Conservation (phyloP, 2,329 filamentous ascomycete genomes). For the Coccinonectria pachysandricola region DNA sequence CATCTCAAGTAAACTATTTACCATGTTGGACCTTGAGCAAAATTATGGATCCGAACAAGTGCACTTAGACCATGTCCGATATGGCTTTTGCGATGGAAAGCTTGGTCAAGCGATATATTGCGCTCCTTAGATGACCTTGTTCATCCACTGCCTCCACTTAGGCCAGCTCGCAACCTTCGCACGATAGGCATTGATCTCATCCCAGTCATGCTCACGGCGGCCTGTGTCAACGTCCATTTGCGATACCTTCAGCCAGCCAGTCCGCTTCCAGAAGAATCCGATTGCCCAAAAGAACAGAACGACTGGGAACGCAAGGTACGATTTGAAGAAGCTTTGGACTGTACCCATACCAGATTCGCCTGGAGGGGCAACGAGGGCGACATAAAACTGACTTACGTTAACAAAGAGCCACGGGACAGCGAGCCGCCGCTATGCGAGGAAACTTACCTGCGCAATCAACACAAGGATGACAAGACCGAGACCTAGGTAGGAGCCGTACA, state of each 20-base stretch:
- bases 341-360: constrained; percentile 24
- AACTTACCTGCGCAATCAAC: constrained; percentile 41
- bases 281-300: constrained; percentile 45
- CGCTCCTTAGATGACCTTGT: constrained; percentile 30
- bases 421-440: background rate
- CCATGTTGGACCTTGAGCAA: no score
- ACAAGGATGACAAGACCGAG: constrained; percentile 46
- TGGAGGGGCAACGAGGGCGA: constrained; percentile 31
- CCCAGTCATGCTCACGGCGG: constrained; percentile 56
- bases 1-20: no score
- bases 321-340: constrained; percentile 44
- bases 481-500: constrained; percentile 54
- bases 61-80: no score
- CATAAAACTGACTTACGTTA: constrained; percentile 32
- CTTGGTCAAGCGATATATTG: no score
- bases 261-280: constrained; percentile 57
- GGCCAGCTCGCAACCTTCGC: constrained; percentile 41
- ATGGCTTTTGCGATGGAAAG: no score
- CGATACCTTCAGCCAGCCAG: constrained; percentile 44
- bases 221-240: constrained; percentile 61
- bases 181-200: constrained; percentile 46
- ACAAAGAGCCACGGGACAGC: constrained; percentile 3
- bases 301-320: constrained; percentile 43
- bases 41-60: no score
- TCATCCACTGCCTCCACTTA: constrained; percentile 33